Base-by-base conservation (phyloP, 1,284 basidiomycete genomes). In the Papiliotrema nemorosa region DNA sequence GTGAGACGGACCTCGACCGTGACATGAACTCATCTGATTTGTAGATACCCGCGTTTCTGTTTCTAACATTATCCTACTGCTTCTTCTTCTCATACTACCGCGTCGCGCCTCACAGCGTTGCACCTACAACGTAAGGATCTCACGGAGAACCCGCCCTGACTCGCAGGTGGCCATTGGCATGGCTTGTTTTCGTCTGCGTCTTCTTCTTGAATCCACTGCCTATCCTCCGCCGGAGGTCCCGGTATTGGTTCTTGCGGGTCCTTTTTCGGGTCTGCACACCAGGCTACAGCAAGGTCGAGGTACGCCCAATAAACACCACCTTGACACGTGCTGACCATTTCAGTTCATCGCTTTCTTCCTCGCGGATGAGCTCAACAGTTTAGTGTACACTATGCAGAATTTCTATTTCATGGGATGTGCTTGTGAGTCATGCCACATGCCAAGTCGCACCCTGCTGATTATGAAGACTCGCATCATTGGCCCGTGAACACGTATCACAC, bases 41-140 rank as follows among this genome's bases (percentile, higher is more conserved):
- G 49, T 62, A 93, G 87, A 81, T 90, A 18, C 92, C 93, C 0
- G 79, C 85, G 13, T 78, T 92, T 54, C 72, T 94, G 18, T 78
- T 93, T 40, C 76, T 84, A n/a, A 80, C 86, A 0, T 80, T 97
- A 1, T 83, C 81, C 50, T 87, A 86, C 62, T 84, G 86, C 37
- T 90, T 94, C 69, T 92, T 85, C 84, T 78, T 96, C 39, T 87
- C 89, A 2, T 90, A 93, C 68, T 72, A 81, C 41, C 79, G 79
- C 5, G 77, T 87, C 14, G 85, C 83, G 2, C 64, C 75, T 3
- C 69, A 79, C 0, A 67, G 66, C 10, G 67, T 83, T 24, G 69
- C 73, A 1, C 78, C 81, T 0, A 79, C 78, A 7, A 75, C 82
- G 58, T 73, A 38, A 61, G 66, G 59, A 5, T 5, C 27, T 36